Percentiles rank a stretch among this genome's conserved stretches.
Evolutionary conservation across 805 yeast species (phyloP).

Genomic region (Pichia cephalocereana): DNA sequence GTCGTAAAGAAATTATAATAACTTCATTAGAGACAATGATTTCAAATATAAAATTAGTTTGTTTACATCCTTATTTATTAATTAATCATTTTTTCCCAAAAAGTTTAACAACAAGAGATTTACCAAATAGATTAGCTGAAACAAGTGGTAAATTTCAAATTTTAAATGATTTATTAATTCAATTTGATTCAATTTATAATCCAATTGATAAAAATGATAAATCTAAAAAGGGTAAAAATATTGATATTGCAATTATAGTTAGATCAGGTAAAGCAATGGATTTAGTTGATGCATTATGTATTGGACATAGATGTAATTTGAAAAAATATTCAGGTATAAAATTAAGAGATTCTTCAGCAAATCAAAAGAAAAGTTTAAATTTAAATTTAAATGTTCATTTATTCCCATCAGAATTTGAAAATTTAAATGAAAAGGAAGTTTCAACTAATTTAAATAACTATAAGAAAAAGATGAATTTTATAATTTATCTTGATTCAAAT

Average conservation of each 20-base stretch:
- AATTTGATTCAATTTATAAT: slow-evolving; percentile 32
- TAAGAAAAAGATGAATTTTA: slow-evolving; percentile 15
- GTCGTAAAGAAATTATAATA: slow-evolving; percentile 40
- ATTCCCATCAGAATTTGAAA: slow-evolving; percentile 29
- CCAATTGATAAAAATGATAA: slow-evolving; percentile 14
- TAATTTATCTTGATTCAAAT: slow-evolving; percentile 26
- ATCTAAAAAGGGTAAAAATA: slow-evolving; percentile 9
- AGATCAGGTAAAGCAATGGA: slow-evolving; percentile 64
- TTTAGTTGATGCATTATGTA: slow-evolving; percentile 57
- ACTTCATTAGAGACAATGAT: slow-evolving; percentile 72
- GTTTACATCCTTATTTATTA: slow-evolving; percentile 82
- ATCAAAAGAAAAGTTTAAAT: slow-evolving; percentile 15
- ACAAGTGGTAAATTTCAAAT: slow-evolving; percentile 81
- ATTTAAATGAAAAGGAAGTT: slow-evolving; percentile 14
- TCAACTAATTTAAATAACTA: slow-evolving; percentile 2
- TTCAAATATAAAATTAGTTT: slow-evolving; percentile 65
- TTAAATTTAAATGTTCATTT: slow-evolving; percentile 27
- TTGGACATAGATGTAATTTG: slow-evolving; percentile 51
- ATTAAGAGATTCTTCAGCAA: slow-evolving; percentile 35
- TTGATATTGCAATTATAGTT: slow-evolving; percentile 62
- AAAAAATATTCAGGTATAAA: slow-evolving; percentile 55
- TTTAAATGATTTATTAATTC: slow-evolving; percentile 51
- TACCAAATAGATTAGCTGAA: slow-evolving; percentile 59
- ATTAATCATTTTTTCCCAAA: slow-evolving; percentile 84
- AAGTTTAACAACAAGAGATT: slow-evolving; percentile 59